These are phyloP conservation scores for Fusarium solani-melongenae DNA, from an alignment of 2,329 filamentous ascomycete species.

Conservation along the genomic window DNA sequence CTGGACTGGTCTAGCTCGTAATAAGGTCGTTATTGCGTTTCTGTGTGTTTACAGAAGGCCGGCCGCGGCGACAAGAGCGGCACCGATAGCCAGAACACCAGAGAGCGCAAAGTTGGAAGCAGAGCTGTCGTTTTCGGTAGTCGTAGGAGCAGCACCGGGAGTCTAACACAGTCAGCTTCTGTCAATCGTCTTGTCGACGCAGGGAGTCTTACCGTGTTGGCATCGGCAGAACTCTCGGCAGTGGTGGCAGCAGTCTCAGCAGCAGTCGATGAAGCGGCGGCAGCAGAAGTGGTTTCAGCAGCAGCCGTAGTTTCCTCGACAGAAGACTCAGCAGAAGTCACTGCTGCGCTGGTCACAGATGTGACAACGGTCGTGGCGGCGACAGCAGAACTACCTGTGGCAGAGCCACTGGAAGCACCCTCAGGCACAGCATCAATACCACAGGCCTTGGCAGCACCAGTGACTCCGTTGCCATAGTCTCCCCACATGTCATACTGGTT, in stretches of 20 bases:
- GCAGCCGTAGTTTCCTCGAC: slow-evolving; percentile 4
- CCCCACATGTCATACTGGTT: slow-evolving; percentile 56
- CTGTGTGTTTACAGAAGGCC: slow-evolving; percentile 16
- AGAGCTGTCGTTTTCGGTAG: slow-evolving; percentile 2
- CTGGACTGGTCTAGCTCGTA: neutral
- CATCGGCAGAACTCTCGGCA: neutral
- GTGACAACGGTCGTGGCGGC: slow-evolving; percentile 18
- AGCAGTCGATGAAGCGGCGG: neutral
- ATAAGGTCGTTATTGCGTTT: neutral
- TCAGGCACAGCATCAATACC: slow-evolving; percentile 43
- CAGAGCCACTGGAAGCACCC: slow-evolving; percentile 12
- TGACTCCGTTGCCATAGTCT: slow-evolving; percentile 54
- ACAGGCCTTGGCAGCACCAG: slow-evolving; percentile 51
- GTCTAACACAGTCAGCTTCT: slow-evolving; percentile 9
- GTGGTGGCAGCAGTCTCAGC: slow-evolving; percentile 13
- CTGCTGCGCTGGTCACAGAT: slow-evolving; percentile 16
- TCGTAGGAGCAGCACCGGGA: slow-evolving; percentile 16
- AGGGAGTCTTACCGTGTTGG: slow-evolving; percentile 19
- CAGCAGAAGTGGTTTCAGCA: slow-evolving; percentile 7
- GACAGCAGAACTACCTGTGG: slow-evolving; percentile 9
- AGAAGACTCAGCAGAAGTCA: neutral
- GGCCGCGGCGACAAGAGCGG: slow-evolving; percentile 20
- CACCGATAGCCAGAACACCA: slow-evolving; percentile 15
- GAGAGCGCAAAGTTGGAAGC: slow-evolving; percentile 21
- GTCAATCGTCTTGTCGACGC: too few species aligned